Evolutionary conservation across 805 yeast species (phyloP).

Genomic region (Nakazawaea laoshanensis): DNA sequence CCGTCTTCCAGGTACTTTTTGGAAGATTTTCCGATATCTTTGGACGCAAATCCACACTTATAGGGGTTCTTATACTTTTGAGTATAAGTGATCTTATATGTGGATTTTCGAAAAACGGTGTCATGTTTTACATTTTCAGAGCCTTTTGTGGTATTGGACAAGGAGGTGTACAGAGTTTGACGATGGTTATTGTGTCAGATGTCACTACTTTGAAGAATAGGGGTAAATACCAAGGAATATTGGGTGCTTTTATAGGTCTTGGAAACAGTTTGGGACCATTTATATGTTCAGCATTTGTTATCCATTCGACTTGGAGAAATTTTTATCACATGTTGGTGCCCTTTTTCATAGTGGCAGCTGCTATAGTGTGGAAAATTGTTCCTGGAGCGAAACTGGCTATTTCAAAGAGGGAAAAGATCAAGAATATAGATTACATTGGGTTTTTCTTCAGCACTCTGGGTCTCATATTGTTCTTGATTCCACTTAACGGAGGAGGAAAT

Average conservation of each 20-base stretch:
- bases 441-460: conserved; percentile 34
- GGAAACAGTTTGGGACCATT: conserved; percentile 52
- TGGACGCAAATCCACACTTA: conserved; percentile 38
- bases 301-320: conserved; percentile 40
- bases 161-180: conserved; percentile 40
- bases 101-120: conserved; percentile 38
- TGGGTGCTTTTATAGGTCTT: conserved; percentile 39
- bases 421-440: conserved; percentile 43
- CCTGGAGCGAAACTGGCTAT: conserved; percentile 26
- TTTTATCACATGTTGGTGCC: conserved; percentile 44
- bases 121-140: conserved; percentile 40
- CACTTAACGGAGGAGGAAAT: conserved; percentile 52
- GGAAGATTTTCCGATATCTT: conserved; percentile 48
- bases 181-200: conserved; percentile 48
- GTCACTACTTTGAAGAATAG: conserved; percentile 40
- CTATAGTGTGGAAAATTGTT: conserved; percentile 22
- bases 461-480: conserved; percentile 40
- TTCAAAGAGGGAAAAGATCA: conserved; percentile 26
- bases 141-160: conserved; percentile 48
- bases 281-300: conserved; percentile 41
- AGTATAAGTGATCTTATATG: conserved; percentile 38
- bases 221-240: conserved; percentile 47
- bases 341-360: conserved; percentile 17
- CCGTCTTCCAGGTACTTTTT: conserved; percentile 43
- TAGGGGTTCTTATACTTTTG: conserved; percentile 29